Percentiles rank a stretch among this genome's conserved stretches.
phyloP scores from a whole-genome alignment of 192 early-diverging fungal species.

The Backusella luteola region DNA sequence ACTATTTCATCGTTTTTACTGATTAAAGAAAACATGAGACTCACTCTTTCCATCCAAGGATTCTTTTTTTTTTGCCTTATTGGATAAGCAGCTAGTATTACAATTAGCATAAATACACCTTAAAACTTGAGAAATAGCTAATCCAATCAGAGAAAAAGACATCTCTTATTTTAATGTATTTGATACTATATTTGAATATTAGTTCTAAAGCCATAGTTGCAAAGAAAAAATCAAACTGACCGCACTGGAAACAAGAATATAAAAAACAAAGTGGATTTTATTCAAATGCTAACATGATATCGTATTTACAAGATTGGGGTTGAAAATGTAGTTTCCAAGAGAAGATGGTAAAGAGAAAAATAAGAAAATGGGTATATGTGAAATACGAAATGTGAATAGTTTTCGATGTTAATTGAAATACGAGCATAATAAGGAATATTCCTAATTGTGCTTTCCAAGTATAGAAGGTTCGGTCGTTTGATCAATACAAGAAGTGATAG shows the following conservation, averaged over 20 bases:
- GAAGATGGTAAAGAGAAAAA: not conserved
- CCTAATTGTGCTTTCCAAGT: not conserved
- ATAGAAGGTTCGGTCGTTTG: not conserved
- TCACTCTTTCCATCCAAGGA: too few species aligned
- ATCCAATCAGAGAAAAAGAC: too few species aligned
- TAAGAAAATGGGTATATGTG: not conserved
- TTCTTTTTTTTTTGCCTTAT: too few species aligned
- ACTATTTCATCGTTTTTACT: too few species aligned
- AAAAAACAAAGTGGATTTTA: not conserved
- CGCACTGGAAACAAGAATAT: not conserved
- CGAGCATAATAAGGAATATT: not conserved
- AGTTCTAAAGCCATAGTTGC: not conserved
- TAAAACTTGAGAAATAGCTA: too few species aligned
- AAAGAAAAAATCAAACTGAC: not conserved
- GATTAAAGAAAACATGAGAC: too few species aligned
- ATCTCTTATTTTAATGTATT: too few species aligned
- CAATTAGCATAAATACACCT: too few species aligned
- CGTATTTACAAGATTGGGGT: not conserved
- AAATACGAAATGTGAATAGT: not conserved
- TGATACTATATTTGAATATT: not conserved
- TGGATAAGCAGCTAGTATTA: too few species aligned
- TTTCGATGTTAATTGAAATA: not conserved
- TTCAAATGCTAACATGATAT: not conserved
- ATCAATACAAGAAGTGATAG: not conserved
- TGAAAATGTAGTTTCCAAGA: not conserved